Percentiles rank a stretch among this genome's conserved stretches.
These are phyloP conservation scores for Saturnispora zaruensis DNA, from an alignment of 805 yeast species.

Conservation along the genomic window DNA sequence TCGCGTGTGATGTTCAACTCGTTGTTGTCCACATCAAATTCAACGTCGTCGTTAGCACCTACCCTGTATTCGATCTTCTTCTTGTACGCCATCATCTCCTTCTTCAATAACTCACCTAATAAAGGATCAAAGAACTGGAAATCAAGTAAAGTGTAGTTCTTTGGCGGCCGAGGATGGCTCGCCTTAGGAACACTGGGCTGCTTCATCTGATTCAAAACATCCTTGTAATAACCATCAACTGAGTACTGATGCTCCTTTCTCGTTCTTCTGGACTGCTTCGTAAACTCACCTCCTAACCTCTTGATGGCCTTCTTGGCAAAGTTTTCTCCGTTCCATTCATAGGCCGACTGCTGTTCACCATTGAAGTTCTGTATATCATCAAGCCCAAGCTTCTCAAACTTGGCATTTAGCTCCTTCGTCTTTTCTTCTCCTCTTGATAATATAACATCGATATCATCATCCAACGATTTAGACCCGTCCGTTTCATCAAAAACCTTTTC, in stretches of 20 bases:
- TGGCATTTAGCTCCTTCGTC: constrained; percentile 69
- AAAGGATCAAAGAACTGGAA: constrained; percentile 63
- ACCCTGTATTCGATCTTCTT: constrained; percentile 52
- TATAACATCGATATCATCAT: constrained; percentile 69
- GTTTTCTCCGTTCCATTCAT: constrained; percentile 94
- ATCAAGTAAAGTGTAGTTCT: constrained; percentile 54
- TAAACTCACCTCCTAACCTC: constrained; percentile 46
- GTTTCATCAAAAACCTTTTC: constrained; percentile 64
- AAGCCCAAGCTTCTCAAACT: constrained; percentile 77
- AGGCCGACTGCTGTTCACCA: constrained; percentile 65
- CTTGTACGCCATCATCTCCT: constrained; percentile 59
- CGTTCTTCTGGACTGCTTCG: constrained; percentile 68
- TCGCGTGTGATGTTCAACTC: constrained; percentile 26
- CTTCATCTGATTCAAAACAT: constrained; percentile 39
- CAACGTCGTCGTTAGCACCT: constrained; percentile 46
- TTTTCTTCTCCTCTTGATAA: constrained; percentile 73
- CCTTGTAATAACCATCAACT: constrained; percentile 68
- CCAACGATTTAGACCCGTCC: constrained; percentile 17
- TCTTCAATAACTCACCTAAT: constrained; percentile 43
- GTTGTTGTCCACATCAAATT: constrained; percentile 38
- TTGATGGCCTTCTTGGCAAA: constrained; percentile 54
- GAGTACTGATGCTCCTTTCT: constrained; percentile 73
- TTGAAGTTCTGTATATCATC: constrained; percentile 92
- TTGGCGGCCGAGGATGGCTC: constrained; percentile 51
- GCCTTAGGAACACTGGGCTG: constrained; percentile 31